Evolutionary conservation across 257 asterid genomes (phyloP), one percentile per base, ranked within the genome.

Genomic region (Schizonepeta tenuifolia): DNA sequence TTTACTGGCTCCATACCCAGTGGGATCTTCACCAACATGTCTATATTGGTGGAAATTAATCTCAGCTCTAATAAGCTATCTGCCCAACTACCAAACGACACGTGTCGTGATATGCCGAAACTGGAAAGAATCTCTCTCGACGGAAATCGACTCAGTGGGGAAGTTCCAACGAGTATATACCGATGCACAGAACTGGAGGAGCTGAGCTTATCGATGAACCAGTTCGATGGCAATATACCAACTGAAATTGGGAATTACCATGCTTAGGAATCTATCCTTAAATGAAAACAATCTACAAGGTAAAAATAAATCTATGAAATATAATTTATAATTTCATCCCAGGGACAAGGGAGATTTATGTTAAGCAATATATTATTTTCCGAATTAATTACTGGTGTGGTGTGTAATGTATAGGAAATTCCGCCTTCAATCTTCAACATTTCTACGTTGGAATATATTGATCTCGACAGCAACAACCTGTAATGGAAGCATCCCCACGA

Each of bases 391-490:
- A 31, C 36, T 31, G 36, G 7, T 28, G 33, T 28, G 6, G 6
- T 31, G 6, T 31, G 7, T 28, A 28, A 28, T 24, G 2, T 24
- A 28, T 31, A 31, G 69, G 55, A 12, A 43, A 41, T 63, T 21
- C 69, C 51, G 9, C 17, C 60, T 31, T 67, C 61, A 5, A 49
- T 49, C 28, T 67, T 67, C 72, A 67, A 49, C 18, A 47, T 67
- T 9, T 65, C 71, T 9, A 22, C 71, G 13, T 46, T 65, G 38
- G 2, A 15, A 0, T 13, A 10, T 31, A 31, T 6, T 44, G 15
- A 0, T 0, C 56, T 65, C 11, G 0, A 3, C 31, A 0, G 9
- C 14, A 53, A 53, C 6, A 54, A 2, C 10, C 22, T 54, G 12
- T 54, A 33, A 0, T n/a, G 59, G 59, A 54, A 21, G 26, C 36